Evolutionary conservation across 371 early-diverging fungal genomes (phyloP), one percentile per base, ranked within the genome.

Genomic region (Actinomortierella ambigua): DNA sequence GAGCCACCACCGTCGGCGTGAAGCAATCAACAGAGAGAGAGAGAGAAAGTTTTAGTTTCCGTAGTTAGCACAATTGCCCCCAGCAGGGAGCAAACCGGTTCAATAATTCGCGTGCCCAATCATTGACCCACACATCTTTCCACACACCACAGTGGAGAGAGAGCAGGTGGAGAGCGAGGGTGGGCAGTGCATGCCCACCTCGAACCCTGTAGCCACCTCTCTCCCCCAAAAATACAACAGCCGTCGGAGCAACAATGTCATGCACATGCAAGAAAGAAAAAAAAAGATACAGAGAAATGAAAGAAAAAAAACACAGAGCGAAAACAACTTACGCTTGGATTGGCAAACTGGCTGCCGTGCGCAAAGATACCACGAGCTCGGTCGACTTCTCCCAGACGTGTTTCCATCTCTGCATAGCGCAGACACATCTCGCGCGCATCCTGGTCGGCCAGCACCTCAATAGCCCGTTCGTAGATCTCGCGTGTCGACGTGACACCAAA

Each of bases 361-460:
- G 87, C 91, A 76, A 89, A 95, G 58, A 99, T 82, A 14, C 90
- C 95, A n/a, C 99, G 78, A 6, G 98, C 94, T 28, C 99, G 92
- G 67, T 98, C 98, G 63, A 97, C 87, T 77, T 99, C 98, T 20
- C 97, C 97, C 57, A 98, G 75, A 62, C 90, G 90, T 18, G 89
- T 84, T 77, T 99, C 98, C 68, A 97, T 70, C 20, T 90, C 88
- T 3, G 95, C 93, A 78, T 89, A 99, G 61, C 91, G 83, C 52
- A 95, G 63, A 29, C 88, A 86, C 85, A 97, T 88, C 18, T 87
- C 82, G 54, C 90, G 81, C 0, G 94, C 95, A 61, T 90, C 85
- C 68, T 78, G 76, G 69, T 97, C 98, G 23, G 93, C 93, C 42
- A 99, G 79, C 18, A 82, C 84, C 62, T 91, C 93, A 50, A 99